These are phyloP conservation scores for Kodamaea restingae DNA, from an alignment of 805 yeast species.

Conservation along the genomic window DNA sequence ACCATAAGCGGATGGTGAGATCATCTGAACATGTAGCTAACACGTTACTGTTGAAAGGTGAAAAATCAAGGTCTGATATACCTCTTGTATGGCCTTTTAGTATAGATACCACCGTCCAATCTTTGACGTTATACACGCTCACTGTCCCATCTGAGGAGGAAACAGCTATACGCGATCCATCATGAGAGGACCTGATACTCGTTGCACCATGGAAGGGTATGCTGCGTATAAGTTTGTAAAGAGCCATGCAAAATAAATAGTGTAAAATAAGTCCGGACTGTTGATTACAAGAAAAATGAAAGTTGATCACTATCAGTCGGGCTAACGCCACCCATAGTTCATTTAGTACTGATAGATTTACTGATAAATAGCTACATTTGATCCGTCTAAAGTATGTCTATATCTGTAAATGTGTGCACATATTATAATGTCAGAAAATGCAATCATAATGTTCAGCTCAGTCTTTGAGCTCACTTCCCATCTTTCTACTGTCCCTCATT, in stretches of 20 bases:
- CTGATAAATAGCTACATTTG: too few relatives aligned
- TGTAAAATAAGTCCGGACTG: too few relatives aligned
- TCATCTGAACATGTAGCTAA: conserved; percentile 89
- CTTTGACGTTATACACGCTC: conserved; percentile 19
- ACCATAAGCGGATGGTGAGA: conserved; percentile 71
- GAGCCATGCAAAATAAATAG: conserved; percentile 1
- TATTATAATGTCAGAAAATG: neutral
- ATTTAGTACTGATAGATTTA: too few relatives aligned
- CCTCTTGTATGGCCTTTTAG: conserved; percentile 64
- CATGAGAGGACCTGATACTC: conserved; percentile 56
- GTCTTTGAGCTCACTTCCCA: neutral
- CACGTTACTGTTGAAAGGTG: conserved; percentile 62
- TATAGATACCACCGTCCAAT: conserved; percentile 29
- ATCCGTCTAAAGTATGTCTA: too few relatives aligned
- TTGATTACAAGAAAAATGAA: too few relatives aligned
- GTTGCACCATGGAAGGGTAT: conserved; percentile 25
- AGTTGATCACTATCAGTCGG: too few relatives aligned
- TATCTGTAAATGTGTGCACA: too few relatives aligned
- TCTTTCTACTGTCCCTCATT: conserved; percentile 17
- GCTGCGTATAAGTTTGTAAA: conserved; percentile 14
- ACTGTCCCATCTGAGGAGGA: conserved; percentile 32
- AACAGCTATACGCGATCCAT: conserved; percentile 55
- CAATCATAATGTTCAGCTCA: neutral
- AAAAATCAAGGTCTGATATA: conserved; percentile 71
- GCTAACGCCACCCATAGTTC: too few relatives aligned